Conservation (phyloP, 1,284 basidiomycete species). For the Kwoniella shivajii region DNA sequence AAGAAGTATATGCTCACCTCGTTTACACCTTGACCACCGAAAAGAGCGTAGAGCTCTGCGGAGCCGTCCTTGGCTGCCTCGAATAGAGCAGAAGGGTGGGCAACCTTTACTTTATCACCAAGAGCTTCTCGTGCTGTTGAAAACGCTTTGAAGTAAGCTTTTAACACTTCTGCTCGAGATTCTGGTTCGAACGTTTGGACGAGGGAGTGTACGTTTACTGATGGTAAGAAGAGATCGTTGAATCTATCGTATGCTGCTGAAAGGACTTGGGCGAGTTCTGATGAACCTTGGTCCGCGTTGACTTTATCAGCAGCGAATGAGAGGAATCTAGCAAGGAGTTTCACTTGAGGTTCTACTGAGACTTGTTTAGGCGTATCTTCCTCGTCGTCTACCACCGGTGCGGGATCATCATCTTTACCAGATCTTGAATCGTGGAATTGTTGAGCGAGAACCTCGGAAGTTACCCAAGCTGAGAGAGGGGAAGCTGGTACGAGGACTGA, state of each 20-base stretch:
- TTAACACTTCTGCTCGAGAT: constrained; percentile 72
- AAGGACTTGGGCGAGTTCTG: constrained; percentile 69
- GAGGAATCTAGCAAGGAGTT: constrained; percentile 78
- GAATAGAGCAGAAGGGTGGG: constrained; percentile 74
- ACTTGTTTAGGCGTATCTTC: constrained; percentile 40
- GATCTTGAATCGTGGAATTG: constrained; percentile 72
- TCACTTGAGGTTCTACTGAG: constrained; percentile 64
- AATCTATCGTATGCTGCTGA: constrained; percentile 74
- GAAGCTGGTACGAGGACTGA: constrained; percentile 79
- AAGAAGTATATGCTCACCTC: constrained; percentile 59
- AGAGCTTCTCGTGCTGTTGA: constrained; percentile 68
- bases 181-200: constrained; percentile 74
- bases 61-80: constrained; percentile 68
- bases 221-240: constrained; percentile 71
- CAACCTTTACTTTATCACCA: constrained; percentile 63
- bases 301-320: constrained; percentile 69
- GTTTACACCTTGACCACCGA: constrained; percentile 98
- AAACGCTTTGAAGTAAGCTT: constrained; percentile 78
- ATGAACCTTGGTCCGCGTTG: constrained; percentile 57
- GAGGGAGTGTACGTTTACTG: constrained; percentile 68
- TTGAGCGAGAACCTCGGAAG: constrained; percentile 82
- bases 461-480: constrained; percentile 75
- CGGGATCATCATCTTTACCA: constrained; percentile 40
- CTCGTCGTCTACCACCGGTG: constrained; percentile 51
- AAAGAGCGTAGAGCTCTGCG: constrained; percentile 86